Evolutionary conservation across 2,329 filamentous ascomycete species (phyloP).

Genomic region (Cladosporium phlei): DNA sequence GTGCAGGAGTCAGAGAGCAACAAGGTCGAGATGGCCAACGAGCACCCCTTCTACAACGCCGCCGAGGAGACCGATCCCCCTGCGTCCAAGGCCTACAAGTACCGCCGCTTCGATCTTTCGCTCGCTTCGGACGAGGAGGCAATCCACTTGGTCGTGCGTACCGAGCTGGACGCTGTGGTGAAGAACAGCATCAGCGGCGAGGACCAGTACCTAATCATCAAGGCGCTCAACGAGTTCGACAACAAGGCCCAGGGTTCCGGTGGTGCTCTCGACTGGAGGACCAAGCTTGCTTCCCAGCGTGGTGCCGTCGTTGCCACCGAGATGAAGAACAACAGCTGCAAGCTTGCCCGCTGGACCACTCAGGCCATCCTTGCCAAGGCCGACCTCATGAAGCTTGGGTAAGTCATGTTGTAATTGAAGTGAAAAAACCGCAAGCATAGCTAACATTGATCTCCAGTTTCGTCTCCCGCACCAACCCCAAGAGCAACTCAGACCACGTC

Average conservation of each 20-base stretch:
- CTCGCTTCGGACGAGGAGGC: constrained; percentile 88
- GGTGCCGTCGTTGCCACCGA: constrained; percentile 97
- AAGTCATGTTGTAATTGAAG: constrained; percentile 35
- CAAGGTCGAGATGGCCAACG: constrained; percentile 78
- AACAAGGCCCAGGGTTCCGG: constrained; percentile 94
- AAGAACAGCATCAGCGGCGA: constrained; percentile 92
- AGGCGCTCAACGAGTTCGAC: constrained; percentile 98
- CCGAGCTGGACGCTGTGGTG: constrained; percentile 90
- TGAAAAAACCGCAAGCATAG: constrained; percentile 6
- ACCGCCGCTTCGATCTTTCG: constrained; percentile 92
- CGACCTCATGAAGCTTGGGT: constrained; percentile 98
- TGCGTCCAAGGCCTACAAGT: constrained; percentile 96
- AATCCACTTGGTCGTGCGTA: constrained; percentile 85
- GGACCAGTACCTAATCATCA: constrained; percentile 85
- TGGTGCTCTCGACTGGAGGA: constrained; percentile 92
- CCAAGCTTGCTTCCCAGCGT: constrained; percentile 87
- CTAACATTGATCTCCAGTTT: constrained; percentile 57
- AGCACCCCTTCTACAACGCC: constrained; percentile 96
- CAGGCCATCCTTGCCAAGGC: constrained; percentile 95
- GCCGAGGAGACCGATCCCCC: constrained; percentile 88
- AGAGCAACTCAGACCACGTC: constrained; percentile 88
- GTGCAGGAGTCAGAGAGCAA: constrained; percentile 75
- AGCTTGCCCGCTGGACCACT: constrained; percentile 94
- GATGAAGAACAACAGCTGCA: constrained; percentile 99
- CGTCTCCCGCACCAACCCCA: constrained; percentile 89